Evolutionary conservation across 164 flowering plant species (phyloP).

Genomic region (Sextonia rubra): DNA sequence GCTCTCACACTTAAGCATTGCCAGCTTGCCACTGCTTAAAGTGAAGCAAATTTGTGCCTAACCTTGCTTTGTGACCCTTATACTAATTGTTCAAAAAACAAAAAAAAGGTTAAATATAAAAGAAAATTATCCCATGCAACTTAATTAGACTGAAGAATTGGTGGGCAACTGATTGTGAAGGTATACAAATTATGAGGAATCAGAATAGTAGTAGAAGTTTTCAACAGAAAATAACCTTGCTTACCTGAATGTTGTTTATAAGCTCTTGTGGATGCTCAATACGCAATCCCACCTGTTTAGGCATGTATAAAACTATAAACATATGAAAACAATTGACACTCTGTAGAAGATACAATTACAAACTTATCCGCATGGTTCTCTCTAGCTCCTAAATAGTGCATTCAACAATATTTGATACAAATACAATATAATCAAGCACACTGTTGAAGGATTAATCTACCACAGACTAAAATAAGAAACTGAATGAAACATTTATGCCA

Average conservation of each 20-base stretch:
- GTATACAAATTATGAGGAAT: not conserved
- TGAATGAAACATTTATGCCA: no score
- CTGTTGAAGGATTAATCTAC: no score
- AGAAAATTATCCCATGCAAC: not conserved
- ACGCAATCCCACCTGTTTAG: slow-evolving; percentile 83
- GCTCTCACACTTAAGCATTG: not conserved
- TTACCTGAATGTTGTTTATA: slow-evolving; percentile 87
- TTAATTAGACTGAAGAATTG: not conserved
- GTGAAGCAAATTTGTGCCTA: not conserved
- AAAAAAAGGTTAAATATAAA: not conserved
- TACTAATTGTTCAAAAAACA: no score
- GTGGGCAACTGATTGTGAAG: not conserved
- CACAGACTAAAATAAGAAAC: no score
- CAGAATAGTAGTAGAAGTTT: not conserved
- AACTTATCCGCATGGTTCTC: not conserved
- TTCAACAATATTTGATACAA: not conserved
- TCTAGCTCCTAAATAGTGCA: not conserved
- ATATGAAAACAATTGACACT: not conserved
- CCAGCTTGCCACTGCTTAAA: not conserved
- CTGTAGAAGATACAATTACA: not conserved
- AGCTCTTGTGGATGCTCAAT: slow-evolving; percentile 98
- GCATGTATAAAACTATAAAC: slow-evolving; percentile 7
- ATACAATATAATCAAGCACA: not conserved
- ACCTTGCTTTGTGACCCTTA: no score
- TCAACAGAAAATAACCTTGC: not conserved